A percentile compares a stretch with the other conserved stretches of the same genome.
phyloP scores from a whole-genome alignment of 78 protist species.

The Protostelium mycophagum region DNA sequence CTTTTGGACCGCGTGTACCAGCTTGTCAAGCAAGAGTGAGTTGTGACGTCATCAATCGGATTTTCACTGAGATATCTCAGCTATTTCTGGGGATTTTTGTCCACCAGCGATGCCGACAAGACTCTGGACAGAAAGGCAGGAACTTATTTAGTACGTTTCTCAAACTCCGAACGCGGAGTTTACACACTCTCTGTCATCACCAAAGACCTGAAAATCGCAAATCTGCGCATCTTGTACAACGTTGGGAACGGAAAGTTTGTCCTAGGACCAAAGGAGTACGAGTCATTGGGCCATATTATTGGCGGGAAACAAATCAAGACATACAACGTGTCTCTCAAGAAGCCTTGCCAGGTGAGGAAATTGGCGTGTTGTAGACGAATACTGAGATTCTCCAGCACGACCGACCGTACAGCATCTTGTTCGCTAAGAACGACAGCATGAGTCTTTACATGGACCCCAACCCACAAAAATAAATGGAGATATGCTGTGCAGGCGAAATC shows the following conservation, averaged over 20 bases:
- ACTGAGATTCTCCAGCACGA: background rate
- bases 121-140: conserved; percentile 51
- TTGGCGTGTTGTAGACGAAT: background rate
- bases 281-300: background rate
- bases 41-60: conserved; percentile 20
- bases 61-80: conserved; percentile 27
- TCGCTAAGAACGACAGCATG: background rate
- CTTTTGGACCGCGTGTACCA: background rate
- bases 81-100: conserved; percentile 43
- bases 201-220: conserved; percentile 35
- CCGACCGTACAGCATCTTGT: background rate
- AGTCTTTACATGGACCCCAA: background rate
- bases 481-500: background rate
- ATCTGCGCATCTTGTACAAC: background rate
- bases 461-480: background rate
- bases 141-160: conserved; percentile 47
- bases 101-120: conserved; percentile 37
- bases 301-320: background rate
- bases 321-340: background rate
- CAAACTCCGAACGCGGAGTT: conserved; percentile 42
- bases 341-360: background rate
- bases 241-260: background rate
- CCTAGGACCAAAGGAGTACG: background rate
- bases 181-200: conserved; percentile 38
- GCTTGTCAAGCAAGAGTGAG: conserved; percentile 19